Evolutionary conservation across 805 yeast genomes (phyloP), one percentile per base, ranked within the genome.

Genomic region (Nakazawaea molendinolei): DNA sequence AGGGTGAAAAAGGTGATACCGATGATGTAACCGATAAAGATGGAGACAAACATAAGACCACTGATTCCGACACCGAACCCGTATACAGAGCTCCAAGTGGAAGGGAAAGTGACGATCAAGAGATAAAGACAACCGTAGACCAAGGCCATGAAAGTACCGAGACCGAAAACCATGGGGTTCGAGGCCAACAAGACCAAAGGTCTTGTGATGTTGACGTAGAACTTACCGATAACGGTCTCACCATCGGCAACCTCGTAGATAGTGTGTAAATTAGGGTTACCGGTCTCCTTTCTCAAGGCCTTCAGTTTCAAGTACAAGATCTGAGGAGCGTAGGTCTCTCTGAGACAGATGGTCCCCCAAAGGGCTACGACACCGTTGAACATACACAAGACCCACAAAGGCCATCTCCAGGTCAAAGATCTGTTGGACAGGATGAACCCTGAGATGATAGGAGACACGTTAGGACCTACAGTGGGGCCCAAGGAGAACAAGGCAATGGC

Each of bases 71-170:
- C 49, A 19, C 55, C 47, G 51, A 63, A 74, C 4, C 71, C 72
- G 46, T 78, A 78, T 15, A 48, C 44, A 1, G 48, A 50, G 10
- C 60, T 52, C 66, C 71, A 78, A 23, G 75, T 67, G 1, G 58
- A 41, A 2, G 85, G 83, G 57, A 74, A 78, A 3, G 79, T 65
- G 14, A 73, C 76, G 38, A 79, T 63, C 63, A 79, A 60, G 40
- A 79, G 61, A 53, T 79, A 79, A 68, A 77, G 65, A 57, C 75
- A 73, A 12, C 85, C 86, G 50, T 78, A 79, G 5, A 69, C 65
- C 49, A 76, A 73, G 2, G 86, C 86, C 73, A 75, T 67, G 27
- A 38, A 76, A 5, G 70, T 51, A 3, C 85, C 84, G 24, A 79
- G 57, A 0, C 81, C 79, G 19, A 74, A 57, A 21, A 79, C 74